phyloP scores from a whole-genome alignment of 2,329 filamentous ascomycete genomes.

The Epichloe festucae region DNA sequence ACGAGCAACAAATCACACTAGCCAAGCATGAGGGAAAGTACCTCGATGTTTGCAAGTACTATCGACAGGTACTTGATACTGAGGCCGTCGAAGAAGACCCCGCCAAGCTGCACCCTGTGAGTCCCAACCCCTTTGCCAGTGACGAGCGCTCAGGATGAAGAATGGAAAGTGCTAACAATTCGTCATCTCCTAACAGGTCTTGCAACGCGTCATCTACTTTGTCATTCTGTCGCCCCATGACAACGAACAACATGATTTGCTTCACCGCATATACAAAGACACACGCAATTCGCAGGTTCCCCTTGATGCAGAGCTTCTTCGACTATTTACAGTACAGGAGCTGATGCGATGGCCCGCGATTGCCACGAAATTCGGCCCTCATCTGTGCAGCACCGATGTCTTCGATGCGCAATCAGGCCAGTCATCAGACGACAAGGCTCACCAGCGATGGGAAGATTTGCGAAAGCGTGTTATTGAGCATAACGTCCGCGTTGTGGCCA shows the following conservation, averaged over 20 bases:
- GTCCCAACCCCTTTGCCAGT: conserved; percentile 14
- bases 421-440: conserved; percentile 64
- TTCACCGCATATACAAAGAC: conserved; percentile 85
- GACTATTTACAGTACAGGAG: conserved; percentile 89
- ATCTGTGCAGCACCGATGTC: conserved; percentile 79
- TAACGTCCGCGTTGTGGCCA: conserved; percentile 92
- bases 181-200: conserved; percentile 42
- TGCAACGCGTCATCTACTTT: conserved; percentile 95
- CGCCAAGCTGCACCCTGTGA: conserved; percentile 70
- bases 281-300: conserved; percentile 65
- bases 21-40: conserved; percentile 98
- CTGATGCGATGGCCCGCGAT: conserved; percentile 98
- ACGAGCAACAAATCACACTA: conserved; percentile 91
- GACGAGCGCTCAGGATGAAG: neutral
- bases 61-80: conserved; percentile 90
- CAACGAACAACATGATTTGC: conserved; percentile 94
- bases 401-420: conserved; percentile 58
- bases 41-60: conserved; percentile 94
- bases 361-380: conserved; percentile 73
- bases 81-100: conserved; percentile 88
- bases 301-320: conserved; percentile 73
- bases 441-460: conserved; percentile 82
- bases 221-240: conserved; percentile 93
- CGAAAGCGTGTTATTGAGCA: conserved; percentile 98
- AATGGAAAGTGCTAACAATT: neutral